Conservation (phyloP, 495 filamentous ascomycete genomes). For the Mycothermus thermophilus region DNA sequence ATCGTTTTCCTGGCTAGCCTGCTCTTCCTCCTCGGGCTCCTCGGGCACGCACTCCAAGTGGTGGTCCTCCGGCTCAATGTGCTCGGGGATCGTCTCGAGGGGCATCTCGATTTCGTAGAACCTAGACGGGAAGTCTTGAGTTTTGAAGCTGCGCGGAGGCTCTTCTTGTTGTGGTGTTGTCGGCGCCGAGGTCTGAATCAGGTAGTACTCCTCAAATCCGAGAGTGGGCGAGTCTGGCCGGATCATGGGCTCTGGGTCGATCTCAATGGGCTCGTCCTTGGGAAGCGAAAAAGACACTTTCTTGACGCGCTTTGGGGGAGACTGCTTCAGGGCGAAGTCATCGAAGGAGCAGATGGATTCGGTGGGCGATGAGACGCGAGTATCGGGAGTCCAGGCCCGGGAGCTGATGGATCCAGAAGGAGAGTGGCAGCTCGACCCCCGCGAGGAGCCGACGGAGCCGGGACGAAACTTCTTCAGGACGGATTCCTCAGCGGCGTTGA, state of each 20-base stretch:
- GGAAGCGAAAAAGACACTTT: constrained; percentile 39
- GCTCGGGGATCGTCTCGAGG: constrained; percentile 10
- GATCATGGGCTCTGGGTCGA: constrained; percentile 24
- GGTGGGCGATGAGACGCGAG: constrained; percentile 28
- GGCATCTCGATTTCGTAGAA: constrained; percentile 17
- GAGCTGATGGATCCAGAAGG: constrained; percentile 33
- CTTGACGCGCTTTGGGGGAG: constrained; percentile 26
- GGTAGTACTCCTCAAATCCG: constrained; percentile 28
- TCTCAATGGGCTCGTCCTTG: constrained; percentile 15
- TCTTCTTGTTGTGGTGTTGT: too few relatives aligned
- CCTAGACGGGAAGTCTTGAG: constrained; percentile 1
- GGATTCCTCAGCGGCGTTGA: constrained; percentile 25
- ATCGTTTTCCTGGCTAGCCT: neutral
- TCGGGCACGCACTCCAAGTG: neutral
- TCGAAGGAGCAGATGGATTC: constrained; percentile 30
- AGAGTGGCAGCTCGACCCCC: constrained; percentile 30
- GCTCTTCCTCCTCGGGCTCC: neutral
- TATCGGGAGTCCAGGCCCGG: constrained; percentile 26
- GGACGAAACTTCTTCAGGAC: constrained; percentile 19
- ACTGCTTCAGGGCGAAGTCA: constrained; percentile 14
- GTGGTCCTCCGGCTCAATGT: constrained; percentile 2
- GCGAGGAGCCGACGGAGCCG: constrained; percentile 21
- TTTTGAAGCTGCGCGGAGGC: neutral
- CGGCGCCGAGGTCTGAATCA: constrained; percentile 10
- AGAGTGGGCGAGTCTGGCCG: constrained; percentile 34